Percentiles rank a stretch among this genome's conserved stretches.
phyloP scores from a whole-genome alignment of 2,329 filamentous ascomycete species.

The Colletotrichum sp. region DNA sequence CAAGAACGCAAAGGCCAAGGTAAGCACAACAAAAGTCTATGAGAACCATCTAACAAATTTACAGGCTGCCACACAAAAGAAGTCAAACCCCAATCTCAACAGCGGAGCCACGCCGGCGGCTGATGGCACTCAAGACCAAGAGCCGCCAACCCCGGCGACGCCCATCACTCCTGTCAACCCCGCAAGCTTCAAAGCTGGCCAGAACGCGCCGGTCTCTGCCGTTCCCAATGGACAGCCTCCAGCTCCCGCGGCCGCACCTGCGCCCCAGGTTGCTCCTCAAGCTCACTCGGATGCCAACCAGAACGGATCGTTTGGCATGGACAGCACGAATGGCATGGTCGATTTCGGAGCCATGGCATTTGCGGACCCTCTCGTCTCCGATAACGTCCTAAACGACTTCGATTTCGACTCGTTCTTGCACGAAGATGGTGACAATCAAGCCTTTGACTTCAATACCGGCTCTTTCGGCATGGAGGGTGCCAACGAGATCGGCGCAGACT shows the following conservation, averaged over 20 bases:
- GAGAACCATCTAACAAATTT: neutral
- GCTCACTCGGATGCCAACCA: constrained; percentile 54
- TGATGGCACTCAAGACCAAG: constrained; percentile 60
- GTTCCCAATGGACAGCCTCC: constrained; percentile 49
- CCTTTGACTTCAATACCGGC: constrained; percentile 60
- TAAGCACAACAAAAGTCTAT: constrained; percentile 43
- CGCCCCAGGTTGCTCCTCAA: constrained; percentile 48
- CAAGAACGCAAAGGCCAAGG: constrained; percentile 71
- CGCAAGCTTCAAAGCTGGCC: constrained; percentile 54
- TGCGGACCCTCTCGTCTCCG: constrained; percentile 56
- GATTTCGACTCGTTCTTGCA: constrained; percentile 73
- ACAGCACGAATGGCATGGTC: constrained; percentile 48
- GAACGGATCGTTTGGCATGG: constrained; percentile 46
- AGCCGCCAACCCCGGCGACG: constrained; percentile 66
- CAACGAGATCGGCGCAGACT: constrained; percentile 65
- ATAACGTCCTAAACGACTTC: constrained; percentile 69
- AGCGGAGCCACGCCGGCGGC: constrained; percentile 62
- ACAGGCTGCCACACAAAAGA: constrained; percentile 66
- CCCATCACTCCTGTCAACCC: constrained; percentile 66
- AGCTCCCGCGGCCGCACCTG: constrained; percentile 46
- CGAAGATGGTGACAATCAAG: constrained; percentile 51
- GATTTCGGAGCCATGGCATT: constrained; percentile 59
- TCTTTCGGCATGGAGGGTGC: constrained; percentile 59
- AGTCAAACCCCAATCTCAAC: constrained; percentile 60
- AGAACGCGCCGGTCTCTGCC: constrained; percentile 41